Percentiles rank a stretch among this genome's conserved stretches.
These are phyloP conservation scores for Edaphochlamys debaryana DNA, from an alignment of 139 green algal species.

Conservation along the genomic window DNA sequence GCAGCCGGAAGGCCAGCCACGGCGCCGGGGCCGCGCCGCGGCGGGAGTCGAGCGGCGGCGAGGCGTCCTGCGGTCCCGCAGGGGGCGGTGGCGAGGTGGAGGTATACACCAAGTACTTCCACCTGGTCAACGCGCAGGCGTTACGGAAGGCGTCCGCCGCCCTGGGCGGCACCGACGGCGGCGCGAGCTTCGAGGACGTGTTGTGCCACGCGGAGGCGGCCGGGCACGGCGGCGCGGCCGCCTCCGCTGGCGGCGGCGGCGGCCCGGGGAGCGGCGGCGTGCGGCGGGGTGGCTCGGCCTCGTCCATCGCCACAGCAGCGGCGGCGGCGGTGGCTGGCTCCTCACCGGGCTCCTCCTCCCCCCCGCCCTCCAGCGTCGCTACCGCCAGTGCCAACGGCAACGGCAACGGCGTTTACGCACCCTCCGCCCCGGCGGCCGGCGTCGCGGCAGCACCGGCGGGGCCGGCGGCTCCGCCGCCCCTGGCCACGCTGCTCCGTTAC, in stretches of 20 bases:
- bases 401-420: too few relatives aligned
- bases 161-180: conserved; percentile 10
- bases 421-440: too few relatives aligned
- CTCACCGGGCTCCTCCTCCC: too few relatives aligned
- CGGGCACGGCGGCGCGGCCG: not conserved
- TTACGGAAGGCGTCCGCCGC: conserved; percentile 57
- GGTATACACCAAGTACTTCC: conserved; percentile 81
- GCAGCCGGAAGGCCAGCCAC: too few relatives aligned
- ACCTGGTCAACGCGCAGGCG: conserved; percentile 71
- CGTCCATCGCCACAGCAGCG: too few relatives aligned
- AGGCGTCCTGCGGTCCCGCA: conserved; percentile 1
- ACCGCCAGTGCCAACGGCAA: too few relatives aligned
- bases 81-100: conserved; percentile 54
- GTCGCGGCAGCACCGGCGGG: not conserved
- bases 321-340: too few relatives aligned
- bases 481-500: conserved; percentile 57
- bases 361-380: too few relatives aligned
- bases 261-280: conserved; percentile 4
- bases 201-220: conserved; percentile 59
- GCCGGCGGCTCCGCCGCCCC: conserved; percentile 11
- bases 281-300: not conserved
- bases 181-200: conserved; percentile 67
- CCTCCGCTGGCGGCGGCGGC: not conserved
- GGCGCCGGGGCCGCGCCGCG: not conserved
- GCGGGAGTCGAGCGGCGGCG: not conserved